These are phyloP conservation scores for Fraxinus dipetala DNA, from an alignment of 305 asterid species.

Conservation along the genomic window DNA sequence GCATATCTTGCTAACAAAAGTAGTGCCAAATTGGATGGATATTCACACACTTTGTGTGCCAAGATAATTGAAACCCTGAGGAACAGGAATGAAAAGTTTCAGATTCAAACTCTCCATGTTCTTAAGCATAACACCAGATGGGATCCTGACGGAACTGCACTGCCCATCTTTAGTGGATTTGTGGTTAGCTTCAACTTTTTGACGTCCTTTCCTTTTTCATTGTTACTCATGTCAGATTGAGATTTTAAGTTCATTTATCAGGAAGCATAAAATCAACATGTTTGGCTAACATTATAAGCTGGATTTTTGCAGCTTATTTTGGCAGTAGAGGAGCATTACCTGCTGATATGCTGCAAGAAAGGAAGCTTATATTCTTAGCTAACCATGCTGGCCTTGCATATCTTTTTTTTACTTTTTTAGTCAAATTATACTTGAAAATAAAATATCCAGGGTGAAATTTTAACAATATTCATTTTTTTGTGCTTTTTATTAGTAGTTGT, in stretches of 20 bases:
- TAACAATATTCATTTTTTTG: neutral
- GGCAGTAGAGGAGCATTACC: neutral
- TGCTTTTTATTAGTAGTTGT: neutral
- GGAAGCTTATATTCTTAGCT: neutral
- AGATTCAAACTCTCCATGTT: slow-evolving; percentile 73
- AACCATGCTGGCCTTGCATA: neutral
- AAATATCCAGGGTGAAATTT: neutral
- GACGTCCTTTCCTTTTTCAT: slow-evolving; percentile 12
- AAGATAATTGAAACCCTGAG: slow-evolving; percentile 64
- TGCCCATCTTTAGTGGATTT: slow-evolving; percentile 82
- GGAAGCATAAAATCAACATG: neutral
- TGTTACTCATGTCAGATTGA: neutral
- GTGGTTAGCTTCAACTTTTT: slow-evolving; percentile 50
- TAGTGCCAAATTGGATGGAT: slow-evolving; percentile 40
- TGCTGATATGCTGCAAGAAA: neutral
- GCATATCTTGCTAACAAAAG: slow-evolving; percentile 25
- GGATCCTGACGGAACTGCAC: slow-evolving; percentile 66
- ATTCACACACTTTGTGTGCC: slow-evolving; percentile 75
- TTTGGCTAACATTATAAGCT: neutral
- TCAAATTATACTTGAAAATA: neutral
- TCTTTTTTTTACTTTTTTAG: neutral
- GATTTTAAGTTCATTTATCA: slow-evolving; percentile 4
- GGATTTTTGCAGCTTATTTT: neutral
- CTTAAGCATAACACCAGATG: slow-evolving; percentile 71
- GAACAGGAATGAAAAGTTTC: slow-evolving; percentile 56